A percentile compares a stretch with the other conserved stretches of the same genome.
Conservation (phyloP, 2,329 filamentous ascomycete species). For the Pestalotiopsis sp. region DNA sequence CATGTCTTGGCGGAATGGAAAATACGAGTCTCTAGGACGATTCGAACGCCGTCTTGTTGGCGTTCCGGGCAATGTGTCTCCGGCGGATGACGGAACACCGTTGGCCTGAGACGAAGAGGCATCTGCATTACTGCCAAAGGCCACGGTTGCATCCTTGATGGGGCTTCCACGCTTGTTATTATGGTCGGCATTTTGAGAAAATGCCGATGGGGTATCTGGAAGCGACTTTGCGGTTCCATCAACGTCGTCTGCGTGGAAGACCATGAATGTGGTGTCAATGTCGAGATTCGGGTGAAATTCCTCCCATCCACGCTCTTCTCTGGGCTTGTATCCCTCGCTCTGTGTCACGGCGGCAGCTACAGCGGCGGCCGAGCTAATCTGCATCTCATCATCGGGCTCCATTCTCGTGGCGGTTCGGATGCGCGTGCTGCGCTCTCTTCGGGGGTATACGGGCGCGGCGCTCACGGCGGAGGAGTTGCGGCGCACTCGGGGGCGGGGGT, state of each 20-base stretch:
- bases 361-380: slow-evolving; percentile 86
- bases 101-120: slow-evolving; percentile 42
- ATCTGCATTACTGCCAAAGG: slow-evolving; percentile 41
- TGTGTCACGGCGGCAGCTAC: slow-evolving; percentile 87
- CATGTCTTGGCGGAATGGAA: slow-evolving; percentile 51
- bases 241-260: slow-evolving; percentile 82
- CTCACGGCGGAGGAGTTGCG: slow-evolving; percentile 52
- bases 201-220: slow-evolving; percentile 37
- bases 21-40: slow-evolving; percentile 56
- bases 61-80: slow-evolving; percentile 32
- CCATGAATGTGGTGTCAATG: slow-evolving; percentile 77
- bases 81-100: slow-evolving; percentile 28
- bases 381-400: slow-evolving; percentile 61
- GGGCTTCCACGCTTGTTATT: slow-evolving; percentile 47
- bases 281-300: slow-evolving; percentile 97
- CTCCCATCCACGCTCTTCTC: slow-evolving; percentile 96
- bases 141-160: slow-evolving; percentile 45
- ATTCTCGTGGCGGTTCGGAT: slow-evolving; percentile 54
- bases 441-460: slow-evolving; percentile 50
- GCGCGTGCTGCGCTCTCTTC: slow-evolving; percentile 60
- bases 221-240: slow-evolving; percentile 68
- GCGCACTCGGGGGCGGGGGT: slow-evolving; percentile 49
- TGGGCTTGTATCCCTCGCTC: slow-evolving; percentile 93
- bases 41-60: slow-evolving; percentile 45
- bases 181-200: slow-evolving; percentile 34